Conservation (phyloP, 1,284 basidiomycete genomes). For the Dichomitus squalens region DNA sequence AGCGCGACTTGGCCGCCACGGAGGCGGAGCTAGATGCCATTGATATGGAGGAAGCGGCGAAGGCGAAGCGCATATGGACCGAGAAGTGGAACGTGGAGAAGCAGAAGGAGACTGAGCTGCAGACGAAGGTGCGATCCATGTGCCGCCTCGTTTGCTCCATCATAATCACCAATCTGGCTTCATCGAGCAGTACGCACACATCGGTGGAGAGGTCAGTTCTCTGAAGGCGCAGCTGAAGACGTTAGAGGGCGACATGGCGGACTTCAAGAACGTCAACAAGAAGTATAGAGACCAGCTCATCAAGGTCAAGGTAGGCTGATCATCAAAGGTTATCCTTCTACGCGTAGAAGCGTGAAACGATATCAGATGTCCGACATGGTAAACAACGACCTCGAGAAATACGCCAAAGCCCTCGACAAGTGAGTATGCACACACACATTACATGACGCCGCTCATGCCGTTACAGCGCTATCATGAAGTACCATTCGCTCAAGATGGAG, state of each 20-base stretch:
- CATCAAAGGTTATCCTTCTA: not conserved
- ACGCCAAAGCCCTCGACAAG: constrained; percentile 95
- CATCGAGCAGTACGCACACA: constrained; percentile 67
- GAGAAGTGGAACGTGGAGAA: constrained; percentile 77
- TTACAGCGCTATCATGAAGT: constrained; percentile 93
- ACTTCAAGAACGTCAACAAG: constrained; percentile 88
- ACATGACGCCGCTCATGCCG: not conserved
- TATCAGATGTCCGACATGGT: constrained; percentile 90
- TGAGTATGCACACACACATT: constrained; percentile 39
- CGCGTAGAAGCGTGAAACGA: too few relatives aligned
- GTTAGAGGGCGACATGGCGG: constrained; percentile 75
- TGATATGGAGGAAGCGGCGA: constrained; percentile 83
- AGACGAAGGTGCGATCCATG: constrained; percentile 60
- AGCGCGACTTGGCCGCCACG: constrained; percentile 66
- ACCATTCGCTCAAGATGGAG: constrained; percentile 98
- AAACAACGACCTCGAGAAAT: constrained; percentile 95
- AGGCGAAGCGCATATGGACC: constrained; percentile 82
- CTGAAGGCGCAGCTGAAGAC: constrained; percentile 69
- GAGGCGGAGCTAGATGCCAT: constrained; percentile 74
- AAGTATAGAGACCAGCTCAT: constrained; percentile 90
- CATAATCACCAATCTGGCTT: constrained; percentile 6
- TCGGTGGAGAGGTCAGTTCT: constrained; percentile 84
- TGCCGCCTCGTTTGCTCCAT: constrained; percentile 9
- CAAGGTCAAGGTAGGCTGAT: constrained; percentile 79
- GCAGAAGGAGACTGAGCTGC: constrained; percentile 70